These are phyloP conservation scores for Tetradesmus obliquus DNA, from an alignment of 139 green algal species.

Conservation along the genomic window DNA sequence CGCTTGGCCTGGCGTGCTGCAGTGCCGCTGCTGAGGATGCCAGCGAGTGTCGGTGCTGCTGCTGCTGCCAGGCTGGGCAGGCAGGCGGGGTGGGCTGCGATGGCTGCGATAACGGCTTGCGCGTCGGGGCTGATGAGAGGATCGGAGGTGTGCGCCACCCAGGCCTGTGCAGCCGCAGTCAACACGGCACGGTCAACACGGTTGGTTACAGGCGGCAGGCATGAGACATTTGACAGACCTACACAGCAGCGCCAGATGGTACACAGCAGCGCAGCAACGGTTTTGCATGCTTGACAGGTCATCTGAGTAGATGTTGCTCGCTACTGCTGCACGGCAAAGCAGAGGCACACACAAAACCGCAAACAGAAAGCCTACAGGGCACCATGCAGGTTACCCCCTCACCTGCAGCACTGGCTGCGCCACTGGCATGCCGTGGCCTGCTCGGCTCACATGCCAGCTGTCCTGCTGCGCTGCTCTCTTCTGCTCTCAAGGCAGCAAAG, in stretches of 20 bases:
- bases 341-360: too few relatives aligned
- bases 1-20: neutral
- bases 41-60: conserved; percentile 63
- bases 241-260: neutral
- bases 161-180: conserved; percentile 41
- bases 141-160: conserved; percentile 72
- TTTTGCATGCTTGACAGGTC: neutral
- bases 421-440: too few relatives aligned
- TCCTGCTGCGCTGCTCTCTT: too few relatives aligned
- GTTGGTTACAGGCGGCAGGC: conserved; percentile 31
- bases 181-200: conserved; percentile 48
- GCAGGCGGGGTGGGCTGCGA: conserved; percentile 58
- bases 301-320: neutral
- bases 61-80: conserved; percentile 56
- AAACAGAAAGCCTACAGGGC: too few relatives aligned
- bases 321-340: too few relatives aligned
- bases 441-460: too few relatives aligned
- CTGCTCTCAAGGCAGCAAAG: too few relatives aligned
- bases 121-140: conserved; percentile 75
- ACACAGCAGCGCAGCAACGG: neutral
- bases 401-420: too few relatives aligned
- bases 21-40: conserved; percentile 47
- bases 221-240: neutral
- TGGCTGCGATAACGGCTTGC: conserved; percentile 65
- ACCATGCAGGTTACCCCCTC: too few relatives aligned